Percentiles rank a stretch among this genome's conserved stretches.
Evolutionary conservation across 768 basidiomycete genomes (phyloP).

Genomic region (Auricularia sp.): DNA sequence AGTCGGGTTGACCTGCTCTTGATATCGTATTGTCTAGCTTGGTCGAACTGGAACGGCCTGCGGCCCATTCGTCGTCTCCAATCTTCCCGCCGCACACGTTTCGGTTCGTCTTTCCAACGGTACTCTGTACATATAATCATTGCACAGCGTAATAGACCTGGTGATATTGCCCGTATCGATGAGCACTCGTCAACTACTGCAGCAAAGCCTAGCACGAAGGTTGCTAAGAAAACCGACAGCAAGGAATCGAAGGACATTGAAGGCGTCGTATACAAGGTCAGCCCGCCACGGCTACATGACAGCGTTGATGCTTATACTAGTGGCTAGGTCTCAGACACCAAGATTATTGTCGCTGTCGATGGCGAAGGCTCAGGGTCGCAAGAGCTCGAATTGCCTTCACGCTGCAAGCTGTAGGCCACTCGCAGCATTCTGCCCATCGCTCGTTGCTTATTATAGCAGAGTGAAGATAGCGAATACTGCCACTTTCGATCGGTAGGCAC

Average conservation of each 20-base stretch:
- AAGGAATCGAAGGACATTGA: slow-evolving; percentile 41
- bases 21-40: slow-evolving; percentile 41
- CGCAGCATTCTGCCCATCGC: not conserved
- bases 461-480: slow-evolving; percentile 87
- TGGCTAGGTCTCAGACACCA: slow-evolving; percentile 63
- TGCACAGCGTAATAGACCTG: slow-evolving; percentile 42
- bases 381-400: slow-evolving; percentile 69
- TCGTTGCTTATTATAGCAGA: slow-evolving; percentile 14
- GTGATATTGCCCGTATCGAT: slow-evolving; percentile 83
- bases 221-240: slow-evolving; percentile 32
- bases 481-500: slow-evolving; percentile 69
- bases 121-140: not conserved
- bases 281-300: not conserved
- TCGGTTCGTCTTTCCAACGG: slow-evolving; percentile 34
- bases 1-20: not conserved
- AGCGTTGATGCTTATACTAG: not conserved
- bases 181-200: slow-evolving; percentile 40
- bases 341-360: slow-evolving; percentile 72
- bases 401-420: slow-evolving; percentile 53
- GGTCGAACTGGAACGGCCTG: slow-evolving; percentile 75
- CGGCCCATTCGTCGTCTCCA: slow-evolving; percentile 63
- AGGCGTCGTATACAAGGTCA: slow-evolving; percentile 81
- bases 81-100: slow-evolving; percentile 81
- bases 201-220: slow-evolving; percentile 22
- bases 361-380: slow-evolving; percentile 35